Evolutionary conservation across 495 filamentous ascomycete species (phyloP).

Genomic region (Extremus antarcticus): DNA sequence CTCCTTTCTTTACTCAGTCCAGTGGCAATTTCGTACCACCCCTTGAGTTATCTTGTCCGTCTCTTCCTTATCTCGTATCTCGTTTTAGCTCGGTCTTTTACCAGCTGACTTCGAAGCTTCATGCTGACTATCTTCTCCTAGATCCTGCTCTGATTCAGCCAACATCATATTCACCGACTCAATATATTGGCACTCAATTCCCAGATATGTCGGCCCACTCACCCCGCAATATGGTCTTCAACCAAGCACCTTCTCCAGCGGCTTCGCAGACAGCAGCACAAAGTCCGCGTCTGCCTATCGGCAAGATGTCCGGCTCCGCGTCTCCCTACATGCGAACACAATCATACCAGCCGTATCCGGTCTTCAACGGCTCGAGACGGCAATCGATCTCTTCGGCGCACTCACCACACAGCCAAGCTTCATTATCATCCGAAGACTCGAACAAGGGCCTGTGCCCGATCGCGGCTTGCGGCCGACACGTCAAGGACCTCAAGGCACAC

Average conservation of each 20-base stretch:
- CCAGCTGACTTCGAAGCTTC: neutral
- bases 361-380: constrained; percentile 36
- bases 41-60: constrained; percentile 52
- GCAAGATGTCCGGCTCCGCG: constrained; percentile 22
- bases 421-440: constrained; percentile 48
- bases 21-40: constrained; percentile 52
- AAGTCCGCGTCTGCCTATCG: constrained; percentile 24
- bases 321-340: constrained; percentile 34
- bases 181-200: constrained; percentile 24
- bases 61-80: constrained; percentile 29
- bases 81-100: constrained; percentile 12
- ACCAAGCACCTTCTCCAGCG: constrained; percentile 24
- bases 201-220: constrained; percentile 24
- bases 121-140: constrained; percentile 24
- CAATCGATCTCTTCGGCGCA: constrained; percentile 47
- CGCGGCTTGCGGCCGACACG: constrained; percentile 77
- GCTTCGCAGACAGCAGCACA: constrained; percentile 3
- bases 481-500: constrained; percentile 91
- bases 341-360: constrained; percentile 30
- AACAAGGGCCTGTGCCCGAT: constrained; percentile 68
- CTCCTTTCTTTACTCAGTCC: constrained; percentile 47
- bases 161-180: constrained; percentile 21
- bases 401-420: constrained; percentile 45
- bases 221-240: constrained; percentile 20
- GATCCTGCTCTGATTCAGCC: constrained; percentile 54